These are phyloP conservation scores for Fusarium miscanthi DNA, from an alignment of 2,329 filamentous ascomycete species.

Conservation along the genomic window DNA sequence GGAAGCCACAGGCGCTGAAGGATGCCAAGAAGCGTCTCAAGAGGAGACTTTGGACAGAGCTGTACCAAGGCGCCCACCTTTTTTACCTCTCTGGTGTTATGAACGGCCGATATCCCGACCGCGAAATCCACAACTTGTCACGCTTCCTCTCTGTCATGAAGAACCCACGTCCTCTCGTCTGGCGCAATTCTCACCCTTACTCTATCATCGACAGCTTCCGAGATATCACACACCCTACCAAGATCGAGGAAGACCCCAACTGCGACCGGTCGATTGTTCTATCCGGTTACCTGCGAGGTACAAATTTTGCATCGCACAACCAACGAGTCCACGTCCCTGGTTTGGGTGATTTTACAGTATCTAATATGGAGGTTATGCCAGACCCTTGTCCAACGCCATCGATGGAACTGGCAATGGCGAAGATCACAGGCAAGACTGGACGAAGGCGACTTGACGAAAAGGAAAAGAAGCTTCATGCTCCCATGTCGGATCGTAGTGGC, in stretches of 20 bases:
- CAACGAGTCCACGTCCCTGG: conserved; percentile 93
- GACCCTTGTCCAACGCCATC: conserved; percentile 95
- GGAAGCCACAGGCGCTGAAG: conserved; percentile 90
- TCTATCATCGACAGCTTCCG: conserved; percentile 92
- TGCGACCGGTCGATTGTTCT: conserved; percentile 92
- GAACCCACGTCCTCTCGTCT: conserved; percentile 94
- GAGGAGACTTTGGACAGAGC: conserved; percentile 93
- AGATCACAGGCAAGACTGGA: conserved; percentile 83
- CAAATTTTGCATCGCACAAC: conserved; percentile 88
- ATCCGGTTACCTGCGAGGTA: conserved; percentile 93
- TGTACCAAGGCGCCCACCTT: conserved; percentile 96
- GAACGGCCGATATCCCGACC: conserved; percentile 95
- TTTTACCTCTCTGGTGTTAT: conserved; percentile 98
- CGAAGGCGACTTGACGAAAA: conserved; percentile 90
- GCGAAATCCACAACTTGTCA: conserved; percentile 94
- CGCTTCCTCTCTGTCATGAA: conserved; percentile 99
- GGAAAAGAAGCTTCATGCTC: conserved; percentile 94
- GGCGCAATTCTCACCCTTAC: conserved; percentile 97
- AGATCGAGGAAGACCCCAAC: conserved; percentile 87
- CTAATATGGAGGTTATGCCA: conserved; percentile 85
- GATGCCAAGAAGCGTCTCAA: conserved; percentile 97
- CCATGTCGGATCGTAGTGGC: conserved; percentile 97
- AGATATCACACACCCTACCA: conserved; percentile 92
- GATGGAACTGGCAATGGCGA: conserved; percentile 88
- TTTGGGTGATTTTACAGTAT: conserved; percentile 86